These are phyloP conservation scores for Aspergillus sojae DNA, from an alignment of 2,329 filamentous ascomycete genomes.

Conservation along the genomic window DNA sequence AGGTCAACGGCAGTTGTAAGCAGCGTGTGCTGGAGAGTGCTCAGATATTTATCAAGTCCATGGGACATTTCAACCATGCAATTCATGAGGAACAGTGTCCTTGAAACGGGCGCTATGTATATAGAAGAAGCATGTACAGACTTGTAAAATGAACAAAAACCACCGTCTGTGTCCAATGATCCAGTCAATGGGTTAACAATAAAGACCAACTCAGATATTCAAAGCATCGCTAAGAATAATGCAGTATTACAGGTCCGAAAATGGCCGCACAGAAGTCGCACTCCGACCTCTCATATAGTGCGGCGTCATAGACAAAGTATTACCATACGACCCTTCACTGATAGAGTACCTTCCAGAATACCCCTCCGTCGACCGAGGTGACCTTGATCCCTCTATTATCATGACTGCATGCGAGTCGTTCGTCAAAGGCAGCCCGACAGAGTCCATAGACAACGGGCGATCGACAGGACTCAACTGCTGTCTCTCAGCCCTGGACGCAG, in stretches of 20 bases:
- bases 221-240: not conserved
- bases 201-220: not conserved
- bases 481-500: slow-evolving; percentile 15
- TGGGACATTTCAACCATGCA: slow-evolving; percentile 38
- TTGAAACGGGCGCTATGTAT: slow-evolving; percentile 1
- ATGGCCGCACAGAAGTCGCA: slow-evolving; percentile 32
- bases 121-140: not conserved
- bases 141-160: not conserved
- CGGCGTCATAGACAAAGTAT: slow-evolving; percentile 28
- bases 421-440: slow-evolving; percentile 12
- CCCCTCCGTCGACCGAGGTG: slow-evolving; percentile 30
- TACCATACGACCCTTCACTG: slow-evolving; percentile 31
- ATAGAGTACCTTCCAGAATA: slow-evolving; percentile 37
- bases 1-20: slow-evolving; percentile 65
- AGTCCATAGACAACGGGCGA: slow-evolving; percentile 18
- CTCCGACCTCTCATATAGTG: slow-evolving; percentile 26
- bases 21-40: slow-evolving; percentile 71
- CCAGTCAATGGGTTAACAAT: not conserved
- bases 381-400: slow-evolving; percentile 13
- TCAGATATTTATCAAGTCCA: slow-evolving; percentile 66
- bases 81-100: slow-evolving; percentile 29
- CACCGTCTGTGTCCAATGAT: not conserved
- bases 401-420: slow-evolving; percentile 15
- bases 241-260: slow-evolving; percentile 29
- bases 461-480: slow-evolving; percentile 12